Base-by-base conservation (phyloP, 768 basidiomycete genomes). In the Aureoboletus auriporus region DNA sequence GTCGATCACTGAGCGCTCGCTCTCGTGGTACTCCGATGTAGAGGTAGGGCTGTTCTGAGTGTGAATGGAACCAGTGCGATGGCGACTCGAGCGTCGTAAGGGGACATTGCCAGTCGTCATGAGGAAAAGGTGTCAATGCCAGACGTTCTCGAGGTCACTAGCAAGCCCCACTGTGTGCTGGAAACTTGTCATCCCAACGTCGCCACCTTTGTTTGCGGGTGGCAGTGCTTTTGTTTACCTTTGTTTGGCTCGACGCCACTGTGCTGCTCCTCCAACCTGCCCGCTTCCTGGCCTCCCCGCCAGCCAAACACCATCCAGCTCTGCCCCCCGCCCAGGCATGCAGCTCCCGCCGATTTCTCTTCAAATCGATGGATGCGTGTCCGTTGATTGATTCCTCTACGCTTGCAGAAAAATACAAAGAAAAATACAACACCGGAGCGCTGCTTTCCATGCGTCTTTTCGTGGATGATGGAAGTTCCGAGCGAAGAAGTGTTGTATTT, bases 391-490 rank as follows among this genome's bases (percentile, higher is more conserved):
- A 49, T n/a, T 8, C 11, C 10, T 34, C 20, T 23, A 39, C 39
- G 42, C 11, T 14, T 38, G 40, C 38, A 38, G 39, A 55, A 45
- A 51, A 39, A 37, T 28, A 14, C 8, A 35, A n/a, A 34, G 39
- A 49, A 56, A 53, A 51, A 40, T 34, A 38, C 36, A 16, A 27
- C 20, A 34, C 27, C 36, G 26, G 13, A n/a, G 34, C 8, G 9
- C 11, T 16, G 37, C 23, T 20, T 49, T 54, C 47, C 7, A 46
- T 26, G 57, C 31, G 47, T 34, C 46, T 44, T 40, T 57, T 50
- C 34, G 53, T 39, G 16, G 54, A 42, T 68, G 67, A 29, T 66
- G 64, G 58, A 68, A 55, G 64, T 66, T 68, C 64, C 66, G 45
- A 50, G 66, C 53, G 43, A 66, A 66, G 66, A 54, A 53, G 54